Conservation (phyloP, 148 eudicot species). For the Rhododendron kiyosumense region DNA sequence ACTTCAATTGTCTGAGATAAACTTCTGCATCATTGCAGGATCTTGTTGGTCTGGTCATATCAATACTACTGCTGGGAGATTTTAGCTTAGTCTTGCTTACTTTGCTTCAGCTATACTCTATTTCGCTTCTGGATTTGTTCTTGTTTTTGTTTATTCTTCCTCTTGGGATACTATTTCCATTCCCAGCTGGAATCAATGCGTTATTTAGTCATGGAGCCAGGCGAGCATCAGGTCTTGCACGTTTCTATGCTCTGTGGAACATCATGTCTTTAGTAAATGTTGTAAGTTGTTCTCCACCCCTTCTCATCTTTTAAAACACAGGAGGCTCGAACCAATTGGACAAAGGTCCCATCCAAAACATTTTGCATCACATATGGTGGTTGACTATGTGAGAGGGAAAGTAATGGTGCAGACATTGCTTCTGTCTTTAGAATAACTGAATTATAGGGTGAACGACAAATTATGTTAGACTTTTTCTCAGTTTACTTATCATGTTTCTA, state of each 20-base stretch:
- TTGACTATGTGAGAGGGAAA: background rate
- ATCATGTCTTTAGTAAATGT: constrained; percentile 77
- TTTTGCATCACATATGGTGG: too few relatives aligned
- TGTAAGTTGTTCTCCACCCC: constrained; percentile 45
- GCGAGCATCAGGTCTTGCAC: constrained; percentile 79
- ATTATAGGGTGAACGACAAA: background rate
- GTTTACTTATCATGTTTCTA: background rate
- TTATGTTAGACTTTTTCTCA: background rate
- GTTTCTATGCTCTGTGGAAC: constrained; percentile 94
- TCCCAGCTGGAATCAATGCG: constrained; percentile 91
- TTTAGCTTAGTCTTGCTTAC: constrained; percentile 79
- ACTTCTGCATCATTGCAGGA: constrained; percentile 51
- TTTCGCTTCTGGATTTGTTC: constrained; percentile 61
- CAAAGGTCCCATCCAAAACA: background rate
- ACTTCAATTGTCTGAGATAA: background rate
- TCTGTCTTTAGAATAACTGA: background rate
- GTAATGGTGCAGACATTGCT: background rate
- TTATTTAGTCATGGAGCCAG: constrained; percentile 80
- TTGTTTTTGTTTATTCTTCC: constrained; percentile 76
- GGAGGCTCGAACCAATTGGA: background rate
- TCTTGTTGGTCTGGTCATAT: constrained; percentile 84
- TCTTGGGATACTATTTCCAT: constrained; percentile 82
- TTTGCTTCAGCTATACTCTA: constrained; percentile 84
- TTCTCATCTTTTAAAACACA: background rate
- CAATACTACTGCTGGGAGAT: constrained; percentile 82